Base-by-base conservation (phyloP, 768 basidiomycete genomes). In the Tricholomella constricta region DNA sequence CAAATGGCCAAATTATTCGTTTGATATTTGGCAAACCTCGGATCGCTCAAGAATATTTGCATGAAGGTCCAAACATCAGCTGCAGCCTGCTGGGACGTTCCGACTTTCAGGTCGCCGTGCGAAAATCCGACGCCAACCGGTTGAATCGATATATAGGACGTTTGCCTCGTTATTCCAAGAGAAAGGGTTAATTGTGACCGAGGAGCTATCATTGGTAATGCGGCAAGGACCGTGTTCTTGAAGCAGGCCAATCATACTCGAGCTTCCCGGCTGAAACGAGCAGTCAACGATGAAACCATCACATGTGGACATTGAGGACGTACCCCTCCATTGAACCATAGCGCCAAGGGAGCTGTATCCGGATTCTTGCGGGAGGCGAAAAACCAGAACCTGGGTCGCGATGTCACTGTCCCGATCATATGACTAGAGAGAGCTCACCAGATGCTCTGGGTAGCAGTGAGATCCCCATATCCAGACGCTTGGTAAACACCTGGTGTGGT, bases 221-320 rank as follows among this genome's bases (percentile, higher is more conserved):
- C 79, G 72, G 66, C 91, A 93, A 1, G 91, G 91, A 3, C 90
- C 90, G 59, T 78, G 70, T 65, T 89, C 89, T 78, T 88, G 87
- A 55, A 90, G 77, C 11, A 90, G 72, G 3, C 87, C 89, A 1
- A 86, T 71, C 70, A 80, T 80, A 35, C 78, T 78, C 3, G 80
- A 80, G 59, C 76, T 76, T 27, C 81, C 82, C 17, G 83, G 83
- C 78, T 80, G 54, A 15, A 25, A 27, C 32, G 1, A 22, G 31
- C 6, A 23, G 23, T 17, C 15, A 20, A 23, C 38, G 36, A 40
- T 31, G 6, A 40, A n/a, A 22, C 43, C 4, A 6, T 37, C 27
- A 34, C 6, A 11, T 20, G 14, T 15, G 8, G 27, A 14, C n/a
- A 47, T 23, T 29, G 6, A 14, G 9, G 2, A 47, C 78, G 20